Percentiles rank a stretch among this genome's conserved stretches.
phyloP scores from a whole-genome alignment of 2,329 filamentous ascomycete genomes.

The Dactylella cylindrospora region DNA sequence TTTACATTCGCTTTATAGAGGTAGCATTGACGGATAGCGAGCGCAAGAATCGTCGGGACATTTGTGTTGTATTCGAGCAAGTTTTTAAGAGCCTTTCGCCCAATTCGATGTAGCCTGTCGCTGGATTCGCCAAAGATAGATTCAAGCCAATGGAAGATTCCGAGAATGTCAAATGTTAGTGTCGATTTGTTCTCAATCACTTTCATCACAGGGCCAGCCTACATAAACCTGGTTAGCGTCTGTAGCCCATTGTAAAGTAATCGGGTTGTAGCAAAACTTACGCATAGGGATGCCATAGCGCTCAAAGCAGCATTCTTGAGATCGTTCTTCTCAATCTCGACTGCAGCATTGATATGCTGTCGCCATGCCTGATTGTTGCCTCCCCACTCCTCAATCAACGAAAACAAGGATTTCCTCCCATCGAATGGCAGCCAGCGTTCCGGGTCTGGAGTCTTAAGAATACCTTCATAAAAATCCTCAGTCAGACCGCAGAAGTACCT shows the following conservation, averaged over 20 bases:
- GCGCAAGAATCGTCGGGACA: constrained; percentile 78
- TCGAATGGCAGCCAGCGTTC: constrained; percentile 97
- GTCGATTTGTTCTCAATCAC: constrained; percentile 78
- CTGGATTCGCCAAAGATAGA: constrained; percentile 90
- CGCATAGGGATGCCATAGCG: constrained; percentile 92
- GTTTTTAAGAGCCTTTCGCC: constrained; percentile 82
- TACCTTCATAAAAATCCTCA: constrained; percentile 88
- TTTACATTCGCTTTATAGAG: constrained; percentile 63
- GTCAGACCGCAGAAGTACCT: constrained; percentile 93
- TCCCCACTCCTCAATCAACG: constrained; percentile 99
- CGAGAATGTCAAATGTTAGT: constrained; percentile 85
- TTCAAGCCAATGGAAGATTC: constrained; percentile 94
- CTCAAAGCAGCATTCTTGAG: constrained; percentile 86
- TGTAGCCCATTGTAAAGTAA: neutral
- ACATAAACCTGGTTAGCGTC: constrained; percentile 32
- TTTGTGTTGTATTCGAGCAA: constrained; percentile 88
- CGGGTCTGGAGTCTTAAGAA: constrained; percentile 76
- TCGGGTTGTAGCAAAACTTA: constrained; percentile 64
- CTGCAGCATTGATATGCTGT: constrained; percentile 77
- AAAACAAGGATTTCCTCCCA: constrained; percentile 89
- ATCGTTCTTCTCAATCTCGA: constrained; percentile 96
- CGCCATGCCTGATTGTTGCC: constrained; percentile 88
- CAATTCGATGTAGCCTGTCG: constrained; percentile 88
- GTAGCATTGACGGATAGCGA: constrained; percentile 91
- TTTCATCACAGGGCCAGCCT: constrained; percentile 49